phyloP scores from a whole-genome alignment of 768 basidiomycete species.

The Porpolomopsis calyptriformis region DNA sequence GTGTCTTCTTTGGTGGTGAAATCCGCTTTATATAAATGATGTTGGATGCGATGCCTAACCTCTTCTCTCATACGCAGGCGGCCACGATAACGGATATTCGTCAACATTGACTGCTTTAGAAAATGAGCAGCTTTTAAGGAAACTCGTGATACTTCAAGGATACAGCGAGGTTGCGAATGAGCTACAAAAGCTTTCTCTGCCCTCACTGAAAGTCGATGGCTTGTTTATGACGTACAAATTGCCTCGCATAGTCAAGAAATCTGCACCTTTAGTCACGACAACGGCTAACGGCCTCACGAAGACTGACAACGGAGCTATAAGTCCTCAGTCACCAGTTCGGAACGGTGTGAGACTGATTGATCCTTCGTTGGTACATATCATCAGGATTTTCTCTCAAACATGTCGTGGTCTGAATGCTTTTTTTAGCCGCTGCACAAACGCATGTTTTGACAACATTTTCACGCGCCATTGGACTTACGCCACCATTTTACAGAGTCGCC shows the following conservation, averaged over 20 bases:
- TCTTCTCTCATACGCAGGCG: slow-evolving; percentile 39
- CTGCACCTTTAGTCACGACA: slow-evolving; percentile 38
- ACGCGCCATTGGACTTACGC: not conserved
- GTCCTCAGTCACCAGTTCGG: slow-evolving; percentile 51
- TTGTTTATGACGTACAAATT: slow-evolving; percentile 35
- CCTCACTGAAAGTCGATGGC: slow-evolving; percentile 42
- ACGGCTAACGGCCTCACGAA: slow-evolving; percentile 31
- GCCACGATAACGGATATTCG: slow-evolving; percentile 43
- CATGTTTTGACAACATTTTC: slow-evolving; percentile 24
- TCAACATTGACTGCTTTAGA: slow-evolving; percentile 48
- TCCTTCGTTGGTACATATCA: slow-evolving; percentile 45
- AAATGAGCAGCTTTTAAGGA: slow-evolving; percentile 51
- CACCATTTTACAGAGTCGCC: slow-evolving; percentile 47
- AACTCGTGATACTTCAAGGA: slow-evolving; percentile 54
- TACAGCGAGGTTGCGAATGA: slow-evolving; percentile 32
- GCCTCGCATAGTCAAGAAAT: slow-evolving; percentile 26
- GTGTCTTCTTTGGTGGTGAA: slow-evolving; percentile 63
- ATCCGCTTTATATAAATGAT: not conserved
- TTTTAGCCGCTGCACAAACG: slow-evolving; percentile 68
- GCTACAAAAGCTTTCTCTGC: slow-evolving; percentile 39
- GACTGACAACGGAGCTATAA: slow-evolving; percentile 52
- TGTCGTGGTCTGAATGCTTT: slow-evolving; percentile 6
- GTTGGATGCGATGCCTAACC: not conserved
- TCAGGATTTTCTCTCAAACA: slow-evolving; percentile 5
- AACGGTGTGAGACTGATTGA: slow-evolving; percentile 40